phyloP scores from a whole-genome alignment of 78 protist genomes.

The Pigoraptor vietnamica region DNA sequence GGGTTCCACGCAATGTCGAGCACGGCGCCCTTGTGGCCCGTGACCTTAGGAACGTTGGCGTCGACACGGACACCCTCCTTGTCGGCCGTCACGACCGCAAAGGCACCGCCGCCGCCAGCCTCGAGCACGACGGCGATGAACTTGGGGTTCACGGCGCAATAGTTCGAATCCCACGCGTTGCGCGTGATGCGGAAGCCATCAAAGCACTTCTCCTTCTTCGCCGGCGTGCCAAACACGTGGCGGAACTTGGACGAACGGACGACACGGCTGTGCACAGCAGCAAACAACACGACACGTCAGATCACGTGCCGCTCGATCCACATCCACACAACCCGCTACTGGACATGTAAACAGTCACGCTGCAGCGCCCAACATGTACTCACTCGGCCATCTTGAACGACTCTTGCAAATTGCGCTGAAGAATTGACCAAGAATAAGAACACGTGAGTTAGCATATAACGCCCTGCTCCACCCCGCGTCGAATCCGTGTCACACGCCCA shows the following conservation, averaged over 20 bases:
- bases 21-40: constrained; percentile 85
- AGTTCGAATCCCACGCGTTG: constrained; percentile 81
- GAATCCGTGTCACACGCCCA: too few species aligned
- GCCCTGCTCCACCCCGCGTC: too few species aligned
- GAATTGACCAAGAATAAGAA: neutral
- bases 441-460: too few species aligned
- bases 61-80: constrained; percentile 11
- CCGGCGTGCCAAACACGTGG: constrained; percentile 82
- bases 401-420: neutral
- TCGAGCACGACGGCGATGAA: constrained; percentile 83
- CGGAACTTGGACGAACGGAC: constrained; percentile 86
- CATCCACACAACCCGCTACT: neutral
- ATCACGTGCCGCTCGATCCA: neutral
- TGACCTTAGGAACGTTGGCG: constrained; percentile 50
- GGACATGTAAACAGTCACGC: neutral
- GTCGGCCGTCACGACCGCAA: constrained; percentile 44
- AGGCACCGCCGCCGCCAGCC: constrained; percentile 90
- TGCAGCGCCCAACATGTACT: neutral
- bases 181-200: constrained; percentile 58
- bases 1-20: constrained; percentile 91
- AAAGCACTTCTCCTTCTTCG: constrained; percentile 68
- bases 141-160: constrained; percentile 68
- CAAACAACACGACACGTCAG: neutral
- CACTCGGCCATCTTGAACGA: neutral
- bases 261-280: constrained; percentile 35